Conservation (phyloP, 2,329 filamentous ascomycete species). For the Sarocladium oryzae region DNA sequence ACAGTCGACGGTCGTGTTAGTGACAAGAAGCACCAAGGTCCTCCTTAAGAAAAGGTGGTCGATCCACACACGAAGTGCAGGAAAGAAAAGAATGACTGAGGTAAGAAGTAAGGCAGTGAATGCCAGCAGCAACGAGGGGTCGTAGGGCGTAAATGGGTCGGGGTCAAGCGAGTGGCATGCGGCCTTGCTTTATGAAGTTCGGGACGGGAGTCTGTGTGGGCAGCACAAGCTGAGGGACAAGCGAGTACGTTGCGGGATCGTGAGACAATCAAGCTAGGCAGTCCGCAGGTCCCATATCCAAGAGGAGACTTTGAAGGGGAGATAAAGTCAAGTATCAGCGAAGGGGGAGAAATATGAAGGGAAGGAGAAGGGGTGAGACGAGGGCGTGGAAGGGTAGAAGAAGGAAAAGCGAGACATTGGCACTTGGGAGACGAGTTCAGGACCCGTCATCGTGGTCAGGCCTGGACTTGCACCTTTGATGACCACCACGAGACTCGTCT, state of each 20-base stretch:
- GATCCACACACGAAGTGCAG: neutral
- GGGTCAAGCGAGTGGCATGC: constrained; percentile 7
- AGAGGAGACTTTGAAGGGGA: constrained; percentile 10
- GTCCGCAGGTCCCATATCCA: neutral
- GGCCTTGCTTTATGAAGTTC: constrained; percentile 11
- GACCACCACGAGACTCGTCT: neutral
- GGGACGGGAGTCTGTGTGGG: constrained; percentile 15
- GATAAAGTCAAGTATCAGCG: constrained; percentile 11
- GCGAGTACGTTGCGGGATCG: constrained; percentile 24
- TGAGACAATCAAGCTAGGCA: constrained; percentile 22
- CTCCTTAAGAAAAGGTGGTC: neutral
- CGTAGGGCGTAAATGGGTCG: constrained; percentile 8
- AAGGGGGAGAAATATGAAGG: constrained; percentile 19
- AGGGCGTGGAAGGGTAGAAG: constrained; percentile 30
- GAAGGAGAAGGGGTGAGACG: constrained; percentile 17
- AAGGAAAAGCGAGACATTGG: constrained; percentile 21
- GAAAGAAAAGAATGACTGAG: neutral
- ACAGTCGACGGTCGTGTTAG: no score
- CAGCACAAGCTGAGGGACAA: constrained; percentile 15
- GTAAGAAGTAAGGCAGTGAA: neutral
- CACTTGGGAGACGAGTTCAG: constrained; percentile 2
- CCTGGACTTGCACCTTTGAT: constrained; percentile 5
- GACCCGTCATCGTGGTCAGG: constrained; percentile 12
- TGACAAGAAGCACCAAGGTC: no score
- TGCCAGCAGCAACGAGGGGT: neutral